Evolutionary conservation across 305 asterid species (phyloP), one percentile per base, ranked within the genome.

Genomic region (Fraxinus velutina): DNA sequence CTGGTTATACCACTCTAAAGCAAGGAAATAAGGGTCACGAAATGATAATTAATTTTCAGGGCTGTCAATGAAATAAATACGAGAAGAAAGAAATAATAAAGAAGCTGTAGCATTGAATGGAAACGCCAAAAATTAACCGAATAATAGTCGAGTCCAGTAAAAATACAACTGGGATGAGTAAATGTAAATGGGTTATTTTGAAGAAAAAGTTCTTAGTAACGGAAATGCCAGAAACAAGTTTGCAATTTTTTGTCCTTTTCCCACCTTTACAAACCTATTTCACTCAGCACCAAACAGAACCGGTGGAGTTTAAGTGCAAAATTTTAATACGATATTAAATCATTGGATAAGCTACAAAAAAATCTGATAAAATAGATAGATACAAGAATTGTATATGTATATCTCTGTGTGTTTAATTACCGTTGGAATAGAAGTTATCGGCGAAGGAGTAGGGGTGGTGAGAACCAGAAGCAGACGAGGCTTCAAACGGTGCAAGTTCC

Each of bases 381-480:
- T 68, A 68, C 37, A 68, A 68, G 19, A 7, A 12, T 50, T 44
- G n/a, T 55, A 32, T 21, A 44, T 32, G 36, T 1, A 17, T 70
- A 72, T 71, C 22, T 68, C 70, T 27, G 57, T 68, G 27, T 77
- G 34, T 30, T 2, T 60, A 0, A n/a, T 78, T 87, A 89, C 95
- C 97, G 79, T 90, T 89, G 34, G 92, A 90, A 77, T 90, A 93
- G 92, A 90, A 90, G 88, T 92, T 91, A 86, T 95, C 98, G 73
- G 95, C 85, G 79, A 90, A 91, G 15, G 90, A 85, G 88, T 87
- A 95, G 88, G 80, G 87, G 75, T 83, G 92, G 42, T 89, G 93
- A 79, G 94, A 81, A 52, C 91, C 92, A 55, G 86, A 78, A 34
- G 92, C 57, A 21, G 91, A 70, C 1, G 91, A 80, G 36, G 68